phyloP scores from a whole-genome alignment of 306 rosid species.

The Corylus heterophylla region DNA sequence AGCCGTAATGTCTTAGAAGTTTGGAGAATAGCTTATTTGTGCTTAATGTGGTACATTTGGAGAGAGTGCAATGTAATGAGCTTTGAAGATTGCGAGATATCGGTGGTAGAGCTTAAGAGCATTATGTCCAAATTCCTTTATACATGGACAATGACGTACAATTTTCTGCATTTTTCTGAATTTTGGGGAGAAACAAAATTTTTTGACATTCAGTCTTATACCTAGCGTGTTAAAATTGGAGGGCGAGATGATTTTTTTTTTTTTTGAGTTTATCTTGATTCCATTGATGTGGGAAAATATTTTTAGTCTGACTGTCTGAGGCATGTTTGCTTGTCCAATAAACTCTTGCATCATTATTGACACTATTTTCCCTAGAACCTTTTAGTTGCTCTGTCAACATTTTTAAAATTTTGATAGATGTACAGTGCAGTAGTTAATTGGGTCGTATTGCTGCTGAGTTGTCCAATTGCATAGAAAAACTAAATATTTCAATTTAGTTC shows the following conservation, averaged over 20 bases:
- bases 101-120: no score
- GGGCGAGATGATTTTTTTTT: background rate
- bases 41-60: no score
- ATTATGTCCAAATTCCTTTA: no score
- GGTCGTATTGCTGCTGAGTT: background rate
- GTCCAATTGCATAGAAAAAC: background rate
- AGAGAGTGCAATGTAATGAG: no score
- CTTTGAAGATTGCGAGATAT: no score
- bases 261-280: background rate
- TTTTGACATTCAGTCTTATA: no score
- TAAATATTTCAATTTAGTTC: background rate
- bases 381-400: background rate
- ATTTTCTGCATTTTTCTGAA: background rate
- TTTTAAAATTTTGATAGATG: no score
- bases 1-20: no score
- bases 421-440: background rate
- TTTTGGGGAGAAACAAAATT: background rate
- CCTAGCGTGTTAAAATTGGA: background rate
- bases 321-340: background rate
- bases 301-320: background rate
- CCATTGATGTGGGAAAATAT: background rate
- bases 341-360: background rate
- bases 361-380: background rate
- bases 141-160: no score
- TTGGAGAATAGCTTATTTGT: no score